These are phyloP conservation scores for Exophiala xenobiotica DNA, from an alignment of 2,329 filamentous ascomycete species.

Conservation along the genomic window DNA sequence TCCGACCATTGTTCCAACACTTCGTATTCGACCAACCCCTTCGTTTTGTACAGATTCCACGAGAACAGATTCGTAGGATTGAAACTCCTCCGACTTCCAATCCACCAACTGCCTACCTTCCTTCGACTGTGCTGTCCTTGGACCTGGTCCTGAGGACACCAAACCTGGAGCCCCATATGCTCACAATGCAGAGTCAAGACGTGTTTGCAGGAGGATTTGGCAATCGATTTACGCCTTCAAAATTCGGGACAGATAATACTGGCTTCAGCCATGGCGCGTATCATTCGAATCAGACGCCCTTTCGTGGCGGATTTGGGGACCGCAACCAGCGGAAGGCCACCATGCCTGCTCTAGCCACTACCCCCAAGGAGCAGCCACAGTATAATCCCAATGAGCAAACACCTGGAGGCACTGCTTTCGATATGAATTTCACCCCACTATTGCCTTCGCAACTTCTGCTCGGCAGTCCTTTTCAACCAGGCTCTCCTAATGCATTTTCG, in stretches of 20 bases:
- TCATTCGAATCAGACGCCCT: slow-evolving; percentile 70
- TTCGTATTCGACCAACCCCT: slow-evolving; percentile 33
- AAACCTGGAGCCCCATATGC: slow-evolving; percentile 35
- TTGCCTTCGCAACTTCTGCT: slow-evolving; percentile 92
- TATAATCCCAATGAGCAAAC: slow-evolving; percentile 69
- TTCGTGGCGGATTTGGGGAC: slow-evolving; percentile 80
- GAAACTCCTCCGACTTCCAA: not conserved
- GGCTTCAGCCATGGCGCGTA: slow-evolving; percentile 93
- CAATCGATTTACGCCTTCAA: slow-evolving; percentile 48
- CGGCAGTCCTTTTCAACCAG: slow-evolving; percentile 94
- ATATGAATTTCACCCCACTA: slow-evolving; percentile 98
- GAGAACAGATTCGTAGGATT: not conserved
- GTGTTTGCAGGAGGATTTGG: slow-evolving; percentile 41
- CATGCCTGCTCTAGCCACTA: slow-evolving; percentile 90
- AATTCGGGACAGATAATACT: slow-evolving; percentile 68
- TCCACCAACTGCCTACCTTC: not conserved
- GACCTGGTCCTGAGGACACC: slow-evolving; percentile 22
- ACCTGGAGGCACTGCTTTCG: slow-evolving; percentile 76
- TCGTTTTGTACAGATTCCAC: slow-evolving; percentile 16
- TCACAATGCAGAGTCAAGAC: slow-evolving; percentile 80
- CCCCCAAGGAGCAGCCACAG: slow-evolving; percentile 56
- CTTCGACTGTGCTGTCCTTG: slow-evolving; percentile 17
- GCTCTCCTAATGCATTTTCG: slow-evolving; percentile 83
- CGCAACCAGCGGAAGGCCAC: slow-evolving; percentile 79
- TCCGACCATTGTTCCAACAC: slow-evolving; percentile 29